Conservation (phyloP, 306 rosid genomes). For the barrel medic (Medicago truncatula) region MtrunA17r5.0-ANR NC_053049.1:42192001-42192500, state of each 20-base stretch:
- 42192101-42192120: constrained; percentile 68
- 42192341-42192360: constrained; percentile 56
- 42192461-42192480: constrained; percentile 45
- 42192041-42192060: too few relatives aligned
- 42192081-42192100: constrained; percentile 42
- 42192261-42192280: background rate
- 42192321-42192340: background rate
- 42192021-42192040: too few relatives aligned
- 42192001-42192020: background rate
- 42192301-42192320: background rate
- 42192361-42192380: constrained; percentile 61
- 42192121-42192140: constrained; percentile 58
- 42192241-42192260: background rate
- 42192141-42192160: constrained; percentile 63
- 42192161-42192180: constrained; percentile 55
- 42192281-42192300: too few relatives aligned
- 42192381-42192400: constrained; percentile 77
- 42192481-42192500: constrained; percentile 30
- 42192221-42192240: constrained; percentile 14
- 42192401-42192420: constrained; percentile 71
- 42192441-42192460: constrained; percentile 48
- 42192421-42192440: constrained; percentile 73
- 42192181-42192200: constrained; percentile 59
- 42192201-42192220: constrained; percentile 78
- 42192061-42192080: too few relatives aligned